Conservation (phyloP, 2,329 filamentous ascomycete genomes). For the Plenodomus lindquistii region DNA sequence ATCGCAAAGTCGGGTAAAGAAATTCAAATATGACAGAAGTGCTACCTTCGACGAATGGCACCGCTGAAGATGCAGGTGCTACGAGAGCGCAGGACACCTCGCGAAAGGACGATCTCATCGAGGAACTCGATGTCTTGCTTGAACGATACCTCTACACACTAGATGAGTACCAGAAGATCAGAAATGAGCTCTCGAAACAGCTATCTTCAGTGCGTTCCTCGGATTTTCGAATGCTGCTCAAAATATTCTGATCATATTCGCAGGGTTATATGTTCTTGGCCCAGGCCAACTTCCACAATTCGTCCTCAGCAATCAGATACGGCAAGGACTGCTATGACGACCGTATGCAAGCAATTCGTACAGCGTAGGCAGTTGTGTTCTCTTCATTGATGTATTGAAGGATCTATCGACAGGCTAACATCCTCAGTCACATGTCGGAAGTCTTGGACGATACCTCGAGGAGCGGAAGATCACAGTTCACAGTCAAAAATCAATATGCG, state of each 20-base stretch:
- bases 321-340: conserved; percentile 73
- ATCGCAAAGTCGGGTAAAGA: background rate
- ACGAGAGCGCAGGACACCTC: background rate
- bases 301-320: conserved; percentile 65
- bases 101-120: conserved; percentile 38
- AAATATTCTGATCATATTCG: background rate
- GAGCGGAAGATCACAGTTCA: background rate
- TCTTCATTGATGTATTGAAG: background rate
- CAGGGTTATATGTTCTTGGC: conserved; percentile 61
- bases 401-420: background rate
- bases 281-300: conserved; percentile 75
- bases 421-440: background rate
- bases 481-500: background rate
- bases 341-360: conserved; percentile 67
- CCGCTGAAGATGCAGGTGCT: background rate
- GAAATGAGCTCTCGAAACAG: conserved; percentile 56
- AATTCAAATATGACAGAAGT: conserved; percentile 13
- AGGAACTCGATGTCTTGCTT: conserved; percentile 64
- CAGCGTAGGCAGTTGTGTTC: conserved; percentile 43
- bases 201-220: conserved; percentile 57
- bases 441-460: background rate
- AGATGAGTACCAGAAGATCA: conserved; percentile 67
- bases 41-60: background rate
- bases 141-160: conserved; percentile 68
- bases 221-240: too few species aligned